These are phyloP conservation scores for Periglandula ipomoeae DNA, from an alignment of 2,329 filamentous ascomycete species.

Conservation along the genomic window DNA sequence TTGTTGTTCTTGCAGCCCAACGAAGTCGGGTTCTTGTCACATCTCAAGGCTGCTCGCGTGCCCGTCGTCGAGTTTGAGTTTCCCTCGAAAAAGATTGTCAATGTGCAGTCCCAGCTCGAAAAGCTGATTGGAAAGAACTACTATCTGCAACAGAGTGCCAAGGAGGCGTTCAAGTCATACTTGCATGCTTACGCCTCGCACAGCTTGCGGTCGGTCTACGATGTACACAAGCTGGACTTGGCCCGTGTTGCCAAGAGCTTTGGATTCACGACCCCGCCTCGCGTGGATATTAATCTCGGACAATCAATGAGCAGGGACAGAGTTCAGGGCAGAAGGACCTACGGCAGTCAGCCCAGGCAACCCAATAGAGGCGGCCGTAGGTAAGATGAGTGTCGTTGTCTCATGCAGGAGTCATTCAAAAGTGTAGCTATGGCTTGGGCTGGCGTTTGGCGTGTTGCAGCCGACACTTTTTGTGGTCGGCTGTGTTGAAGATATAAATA, in stretches of 20 bases:
- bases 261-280: conserved; percentile 67
- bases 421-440: background rate
- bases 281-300: conserved; percentile 76
- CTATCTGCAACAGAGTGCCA: conserved; percentile 82
- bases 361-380: conserved; percentile 13
- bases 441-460: conserved; percentile 5
- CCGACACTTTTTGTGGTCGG: background rate
- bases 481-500: background rate
- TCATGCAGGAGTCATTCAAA: background rate
- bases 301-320: conserved; percentile 69
- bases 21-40: conserved; percentile 85
- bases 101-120: conserved; percentile 85
- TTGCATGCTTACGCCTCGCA: conserved; percentile 88
- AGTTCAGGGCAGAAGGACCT: conserved; percentile 54
- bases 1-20: conserved; percentile 89
- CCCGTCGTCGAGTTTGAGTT: conserved; percentile 96
- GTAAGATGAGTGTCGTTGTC: background rate
- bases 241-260: conserved; percentile 79
- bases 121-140: conserved; percentile 93
- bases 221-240: conserved; percentile 75
- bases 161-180: conserved; percentile 78
- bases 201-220: conserved; percentile 50
- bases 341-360: conserved; percentile 71
- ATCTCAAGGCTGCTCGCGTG: conserved; percentile 84
- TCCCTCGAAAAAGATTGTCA: conserved; percentile 81